Evolutionary conservation across 345 rosid species (phyloP).

Genomic region (Pugionium cornutum): DNA sequence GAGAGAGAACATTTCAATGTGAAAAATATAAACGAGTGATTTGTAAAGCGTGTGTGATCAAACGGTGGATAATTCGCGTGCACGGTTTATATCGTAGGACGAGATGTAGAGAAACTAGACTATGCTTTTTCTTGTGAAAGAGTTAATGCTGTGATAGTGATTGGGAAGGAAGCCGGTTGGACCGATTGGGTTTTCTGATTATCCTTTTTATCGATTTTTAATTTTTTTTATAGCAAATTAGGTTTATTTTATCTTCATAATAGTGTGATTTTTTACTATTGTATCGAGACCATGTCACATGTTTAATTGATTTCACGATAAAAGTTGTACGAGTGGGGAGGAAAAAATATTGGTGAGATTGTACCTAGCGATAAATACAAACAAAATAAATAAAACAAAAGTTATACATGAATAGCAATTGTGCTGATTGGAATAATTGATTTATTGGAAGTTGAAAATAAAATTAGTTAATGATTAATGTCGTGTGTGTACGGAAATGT

Average conservation of each 20-base stretch:
- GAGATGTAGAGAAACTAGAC: conserved; percentile 24
- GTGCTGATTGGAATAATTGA: not conserved
- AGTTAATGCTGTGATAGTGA: conserved; percentile 41
- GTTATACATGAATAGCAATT: not conserved
- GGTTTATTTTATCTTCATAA: not conserved
- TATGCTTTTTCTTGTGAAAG: conserved; percentile 43
- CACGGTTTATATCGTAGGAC: not conserved
- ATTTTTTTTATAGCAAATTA: not conserved
- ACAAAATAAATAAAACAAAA: not conserved
- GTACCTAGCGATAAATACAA: conserved; percentile 6
- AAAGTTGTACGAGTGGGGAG: not conserved
- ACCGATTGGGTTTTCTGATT: conserved; percentile 32
- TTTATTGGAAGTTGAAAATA: not conserved
- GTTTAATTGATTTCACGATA: conserved; percentile 13
- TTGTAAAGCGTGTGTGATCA: conserved; percentile 3
- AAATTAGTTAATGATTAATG: not conserved
- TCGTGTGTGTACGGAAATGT: not conserved
- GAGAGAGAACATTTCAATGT: not conserved
- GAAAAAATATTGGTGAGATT: conserved; percentile 6
- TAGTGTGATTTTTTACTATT: not conserved
- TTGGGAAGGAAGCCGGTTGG: conserved; percentile 33
- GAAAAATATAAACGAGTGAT: not conserved
- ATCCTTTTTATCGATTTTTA: not conserved
- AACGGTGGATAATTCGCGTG: conserved; percentile 21
- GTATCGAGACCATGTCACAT: conserved; percentile 38